Base-by-base conservation (phyloP, 2,329 filamentous ascomycete species). In the Apiospora malaysiana region DNA sequence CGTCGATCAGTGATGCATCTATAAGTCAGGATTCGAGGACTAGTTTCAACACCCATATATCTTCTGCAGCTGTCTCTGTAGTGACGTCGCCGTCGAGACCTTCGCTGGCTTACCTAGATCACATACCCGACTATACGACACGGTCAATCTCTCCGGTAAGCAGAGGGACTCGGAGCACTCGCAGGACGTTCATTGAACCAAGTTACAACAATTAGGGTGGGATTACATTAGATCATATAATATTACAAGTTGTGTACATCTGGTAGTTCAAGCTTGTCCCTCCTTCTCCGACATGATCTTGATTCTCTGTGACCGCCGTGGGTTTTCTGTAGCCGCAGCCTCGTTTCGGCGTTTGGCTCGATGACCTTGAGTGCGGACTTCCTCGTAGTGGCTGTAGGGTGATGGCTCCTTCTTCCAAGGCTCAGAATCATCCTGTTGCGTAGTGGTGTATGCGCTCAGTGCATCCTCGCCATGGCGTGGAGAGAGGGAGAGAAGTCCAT, bases 251-350 rank as follows among this genome's bases (percentile, higher is more conserved):
- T 40, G 7, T 59, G 14, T 59, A 59, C 18, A 37, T 59, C 51
- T 21, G 27, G 18, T 37, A 59, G 21, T 37, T 59, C 18, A 59
- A 59, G 9, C 25, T 37, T n/a, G 7, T 32, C 51, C 27, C 27
- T 59, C 51, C 27, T 59, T 59, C 51, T 59, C 51, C 51, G 51
- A 27, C 18, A 37, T 59, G 7, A 40, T 37, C 51, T 59, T 56
- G 25, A 56, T 56, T 56, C 49, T 56, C 49, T 56, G 49, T 56
- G 49, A 56, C 16, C 25, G 49, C 25, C 49, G 49, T 56, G 49
- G 49, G 16, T 12, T 14, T 27, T 27, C 49, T 56, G 49, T 56
- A 56, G 25, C 49, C 12, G 12, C 49, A 12, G 49, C 49, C 25
- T 56, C 16, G 27, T 27, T 23, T 56, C 14, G 49, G 25, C 49